These are phyloP conservation scores for Leccinum barrowsii DNA, from an alignment of 768 basidiomycete genomes.

Conservation along the genomic window DNA sequence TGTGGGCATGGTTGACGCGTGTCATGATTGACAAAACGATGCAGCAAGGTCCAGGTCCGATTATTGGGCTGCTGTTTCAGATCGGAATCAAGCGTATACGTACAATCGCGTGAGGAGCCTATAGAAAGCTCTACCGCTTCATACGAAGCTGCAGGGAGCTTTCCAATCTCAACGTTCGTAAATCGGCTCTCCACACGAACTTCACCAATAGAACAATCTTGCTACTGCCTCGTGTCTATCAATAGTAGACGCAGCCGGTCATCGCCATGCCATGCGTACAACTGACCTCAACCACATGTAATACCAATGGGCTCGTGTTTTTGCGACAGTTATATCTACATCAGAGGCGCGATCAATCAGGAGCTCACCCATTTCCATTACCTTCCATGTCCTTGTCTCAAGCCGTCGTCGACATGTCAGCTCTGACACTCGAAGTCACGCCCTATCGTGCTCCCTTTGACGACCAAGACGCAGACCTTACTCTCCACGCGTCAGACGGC, in stretches of 20 bases:
- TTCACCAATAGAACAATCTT: constrained; percentile 4
- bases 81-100: constrained; percentile 16
- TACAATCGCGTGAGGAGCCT: constrained; percentile 8
- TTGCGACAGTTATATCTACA: constrained; percentile 25
- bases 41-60: background rate
- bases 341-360: constrained; percentile 16
- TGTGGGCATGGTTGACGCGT: constrained; percentile 19
- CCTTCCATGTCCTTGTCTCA: constrained; percentile 30
- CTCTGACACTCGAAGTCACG: constrained; percentile 27
- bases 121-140: background rate
- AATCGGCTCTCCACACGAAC: background rate
- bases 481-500: constrained; percentile 41
- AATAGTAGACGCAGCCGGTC: constrained; percentile 9
- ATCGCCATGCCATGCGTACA: constrained; percentile 24
- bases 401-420: constrained; percentile 21
- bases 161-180: constrained; percentile 9
- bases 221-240: constrained; percentile 26
- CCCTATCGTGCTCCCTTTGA: constrained; percentile 36
- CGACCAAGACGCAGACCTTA: constrained; percentile 39
- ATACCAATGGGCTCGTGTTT: constrained; percentile 11
- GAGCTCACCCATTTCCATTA: constrained; percentile 13
- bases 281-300: constrained; percentile 31
- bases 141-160: constrained; percentile 18
- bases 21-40: constrained; percentile 9
- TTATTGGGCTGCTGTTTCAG: background rate